phyloP scores from a whole-genome alignment of 495 filamentous ascomycete species.

The Daldinia concentrica region DNA sequence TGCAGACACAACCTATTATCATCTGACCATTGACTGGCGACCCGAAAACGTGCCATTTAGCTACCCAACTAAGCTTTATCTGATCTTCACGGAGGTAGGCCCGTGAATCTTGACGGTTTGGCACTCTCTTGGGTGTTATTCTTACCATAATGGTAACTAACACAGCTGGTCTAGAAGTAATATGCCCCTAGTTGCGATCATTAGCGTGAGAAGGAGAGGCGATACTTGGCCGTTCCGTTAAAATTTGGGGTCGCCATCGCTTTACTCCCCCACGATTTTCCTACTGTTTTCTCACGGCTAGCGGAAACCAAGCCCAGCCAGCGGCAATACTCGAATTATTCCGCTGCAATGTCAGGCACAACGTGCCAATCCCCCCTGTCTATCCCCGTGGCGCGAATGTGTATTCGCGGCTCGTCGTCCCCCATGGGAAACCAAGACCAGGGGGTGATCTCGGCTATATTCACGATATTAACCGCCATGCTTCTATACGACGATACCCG shows the following conservation, averaged over 20 bases:
- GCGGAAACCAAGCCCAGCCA: constrained; percentile 5
- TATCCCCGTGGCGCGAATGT: background rate
- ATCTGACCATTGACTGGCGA: constrained; percentile 10
- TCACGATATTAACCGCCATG: constrained; percentile 35
- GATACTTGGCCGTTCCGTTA: constrained; percentile 1
- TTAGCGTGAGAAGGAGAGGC: background rate
- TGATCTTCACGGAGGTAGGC: background rate
- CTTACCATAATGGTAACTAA: background rate
- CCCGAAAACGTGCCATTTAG: background rate
- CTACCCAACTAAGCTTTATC: background rate
- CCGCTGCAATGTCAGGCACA: background rate
- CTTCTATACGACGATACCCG: constrained; percentile 18
- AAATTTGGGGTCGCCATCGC: constrained; percentile 1
- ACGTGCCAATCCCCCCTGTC: background rate
- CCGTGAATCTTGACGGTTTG: background rate
- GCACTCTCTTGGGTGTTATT: constrained; percentile 3
- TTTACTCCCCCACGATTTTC: constrained; percentile 3
- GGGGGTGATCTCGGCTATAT: constrained; percentile 41
- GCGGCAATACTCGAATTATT: constrained; percentile 9
- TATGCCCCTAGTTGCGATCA: background rate
- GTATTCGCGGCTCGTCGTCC: constrained; percentile 18
- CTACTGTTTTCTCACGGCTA: background rate
- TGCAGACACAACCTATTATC: constrained; percentile 19
- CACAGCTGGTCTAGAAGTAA: background rate
- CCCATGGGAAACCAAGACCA: constrained; percentile 13